Base-by-base conservation (phyloP, 805 yeast species). In the Myxozyma kluyveri region DNA sequence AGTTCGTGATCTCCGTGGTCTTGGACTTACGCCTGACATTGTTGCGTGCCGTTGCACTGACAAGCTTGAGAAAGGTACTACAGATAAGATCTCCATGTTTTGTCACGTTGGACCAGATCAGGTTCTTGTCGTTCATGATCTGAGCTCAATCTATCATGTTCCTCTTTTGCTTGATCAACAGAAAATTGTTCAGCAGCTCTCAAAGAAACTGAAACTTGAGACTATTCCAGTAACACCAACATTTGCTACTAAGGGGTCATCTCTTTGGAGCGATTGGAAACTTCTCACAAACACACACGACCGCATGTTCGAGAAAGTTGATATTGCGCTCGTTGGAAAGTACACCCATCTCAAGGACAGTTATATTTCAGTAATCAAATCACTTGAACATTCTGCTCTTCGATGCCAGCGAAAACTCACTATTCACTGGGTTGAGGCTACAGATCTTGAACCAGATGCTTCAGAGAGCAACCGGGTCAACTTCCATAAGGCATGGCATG, bases 101-200 rank as follows among this genome's bases (percentile, higher is more conserved):
- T 91, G 98, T 72, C 98, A 93, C 67, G 99, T 93, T 62, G 97
- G 96, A 27, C 87, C 95, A n/a, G 89, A 91, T 52, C 98, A 95
- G 75, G 98, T 93, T 43, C 79, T 93, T 62, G 96, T 95, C 45
- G 96, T 93, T 49, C 96, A 90, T 67, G 99, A 93, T 71, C 95
- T 93, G 63, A 87, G 86, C 75, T 88, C 96, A 10, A 91, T 98
- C 42, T 93, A 93, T 71, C 99, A 93, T 69, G 98, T 93, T 64
- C 99, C 99, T 42, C 76, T 93, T 60, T 76, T 93, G 68, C 79
- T 93, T 64, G 80, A 84, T 64, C 90, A 91, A 68, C 97, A 91
- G 75, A 84, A 80, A 61, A 78, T 90, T 79, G 78, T 88, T 74
- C 75, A 81, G 58, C 88, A 80, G 69, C 78, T 93, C 65, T 67